Base-by-base conservation (phyloP, 2,329 filamentous ascomycete genomes). In the Epicoccum nigrum region DNA sequence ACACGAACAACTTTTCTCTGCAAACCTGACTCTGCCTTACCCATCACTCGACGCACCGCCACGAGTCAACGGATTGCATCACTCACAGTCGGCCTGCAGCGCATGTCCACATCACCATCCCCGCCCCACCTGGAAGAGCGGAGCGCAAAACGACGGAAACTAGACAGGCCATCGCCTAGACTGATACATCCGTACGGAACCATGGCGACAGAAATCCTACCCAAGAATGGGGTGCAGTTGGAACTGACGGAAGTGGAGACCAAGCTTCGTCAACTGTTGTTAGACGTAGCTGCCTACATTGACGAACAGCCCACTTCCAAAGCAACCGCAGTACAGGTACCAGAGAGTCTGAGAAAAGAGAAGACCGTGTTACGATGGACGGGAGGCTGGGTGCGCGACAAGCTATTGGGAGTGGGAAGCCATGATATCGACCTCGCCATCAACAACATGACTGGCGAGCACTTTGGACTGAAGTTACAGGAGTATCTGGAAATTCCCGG, bases 331-430 rank as follows among this genome's bases (percentile, higher is more conserved):
- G 64, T 65, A 4, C 53, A 71, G 23, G 65, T 79, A 67, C 76
- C 81, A 54, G 62, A 74, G 38, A 65, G 79, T 42, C 67, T 83
- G 62, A 64, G 71, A 49, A 72, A 76, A 23, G 70, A 79, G 54
- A 77, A 77, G 31, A 66, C 77, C 12, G 78, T 86, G 15, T 78
- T 94, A 37, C 86, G 90, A 41, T 93, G 89, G 83, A 90, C 90
- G 0, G 90, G 90, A 51, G 90, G 90, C 20, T 95, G 90, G 90
- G 90, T 94, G 9, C 86, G 90, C 32, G 90, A 95, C 77, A 92
- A 90, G 75, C 81, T 94, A 2, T 81, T 94, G 4, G 84, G 85
- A 16, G 80, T 86, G 11, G 80, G 80, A 52, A 91, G 87, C 65
- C 82, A 92, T 68, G 90, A 95, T 68, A 92, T 95, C 57, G 90